Conservation (phyloP, 345 rosid species). For the Turritis glabra region DNA sequence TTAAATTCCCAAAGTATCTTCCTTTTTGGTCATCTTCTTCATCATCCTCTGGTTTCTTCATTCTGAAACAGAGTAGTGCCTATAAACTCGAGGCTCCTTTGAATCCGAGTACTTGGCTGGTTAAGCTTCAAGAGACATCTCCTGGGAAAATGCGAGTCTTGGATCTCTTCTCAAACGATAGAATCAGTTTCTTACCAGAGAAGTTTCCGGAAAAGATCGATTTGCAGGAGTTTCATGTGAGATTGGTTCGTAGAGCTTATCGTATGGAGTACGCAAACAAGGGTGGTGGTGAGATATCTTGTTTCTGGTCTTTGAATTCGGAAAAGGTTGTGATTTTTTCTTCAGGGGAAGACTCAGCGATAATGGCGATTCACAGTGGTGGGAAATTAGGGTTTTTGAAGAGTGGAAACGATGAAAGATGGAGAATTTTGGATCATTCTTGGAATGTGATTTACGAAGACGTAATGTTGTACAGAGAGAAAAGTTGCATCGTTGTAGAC, state of each 20-base stretch:
- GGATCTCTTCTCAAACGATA: constrained; percentile 38
- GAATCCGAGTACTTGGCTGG: background rate
- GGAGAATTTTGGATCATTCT: constrained; percentile 28
- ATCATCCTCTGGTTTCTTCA: constrained; percentile 26
- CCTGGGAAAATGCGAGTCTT: constrained; percentile 35
- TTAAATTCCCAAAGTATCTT: constrained; percentile 10
- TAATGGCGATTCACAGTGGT: constrained; percentile 40
- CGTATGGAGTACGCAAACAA: constrained; percentile 28
- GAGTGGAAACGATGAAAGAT: constrained; percentile 22
- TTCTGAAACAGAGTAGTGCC: constrained; percentile 25
- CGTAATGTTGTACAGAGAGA: constrained; percentile 5
- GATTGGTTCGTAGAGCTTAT: constrained; percentile 26
- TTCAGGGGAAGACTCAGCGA: constrained; percentile 14
- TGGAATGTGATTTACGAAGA: constrained; percentile 34
- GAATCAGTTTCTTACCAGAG: constrained; percentile 7
- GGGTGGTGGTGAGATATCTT: constrained; percentile 12
- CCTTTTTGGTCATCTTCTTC: constrained; percentile 37
- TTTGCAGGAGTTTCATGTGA: constrained; percentile 21
- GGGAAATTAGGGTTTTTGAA: constrained; percentile 35
- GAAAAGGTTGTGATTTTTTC: constrained; percentile 32
- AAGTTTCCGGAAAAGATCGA: constrained; percentile 11
- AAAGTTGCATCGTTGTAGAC: constrained; percentile 22
- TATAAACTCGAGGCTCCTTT: constrained; percentile 13
- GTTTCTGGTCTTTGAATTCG: constrained; percentile 33
- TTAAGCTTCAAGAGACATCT: constrained; percentile 32